Evolutionary conservation across 2,329 filamentous ascomycete genomes (phyloP).

Genomic region (Celoporthe dispersa): DNA sequence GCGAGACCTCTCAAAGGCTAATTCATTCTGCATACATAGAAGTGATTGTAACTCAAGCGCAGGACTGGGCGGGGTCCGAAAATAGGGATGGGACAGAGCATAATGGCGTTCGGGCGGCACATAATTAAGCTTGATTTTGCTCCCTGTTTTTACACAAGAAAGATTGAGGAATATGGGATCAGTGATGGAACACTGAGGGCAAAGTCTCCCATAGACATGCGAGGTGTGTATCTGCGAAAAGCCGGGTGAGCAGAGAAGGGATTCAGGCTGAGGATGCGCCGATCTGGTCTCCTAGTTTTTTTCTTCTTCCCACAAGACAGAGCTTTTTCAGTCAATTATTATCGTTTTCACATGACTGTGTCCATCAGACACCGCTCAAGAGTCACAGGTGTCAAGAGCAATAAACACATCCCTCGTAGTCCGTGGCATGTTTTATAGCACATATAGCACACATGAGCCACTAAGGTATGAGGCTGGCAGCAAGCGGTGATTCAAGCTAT

Average conservation of each 20-base stretch:
- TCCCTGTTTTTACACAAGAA: not conserved
- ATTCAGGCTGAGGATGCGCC: too few species aligned
- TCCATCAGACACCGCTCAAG: not conserved
- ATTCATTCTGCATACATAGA: not conserved
- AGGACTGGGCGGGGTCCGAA: not conserved
- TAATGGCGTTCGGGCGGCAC: not conserved
- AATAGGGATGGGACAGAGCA: not conserved
- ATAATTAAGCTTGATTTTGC: not conserved
- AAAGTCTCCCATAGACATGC: too few species aligned
- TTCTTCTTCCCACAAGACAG: not conserved
- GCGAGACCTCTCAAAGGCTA: not conserved
- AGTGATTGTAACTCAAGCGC: not conserved
- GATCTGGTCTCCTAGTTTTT: not conserved
- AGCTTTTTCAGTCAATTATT: not conserved
- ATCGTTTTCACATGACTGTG: not conserved
- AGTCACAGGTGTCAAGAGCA: not conserved
- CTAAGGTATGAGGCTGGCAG: not conserved
- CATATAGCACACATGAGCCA: not conserved
- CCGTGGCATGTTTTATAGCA: not conserved
- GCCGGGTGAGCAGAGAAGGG: not conserved
- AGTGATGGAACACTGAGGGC: not conserved
- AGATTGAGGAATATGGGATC: not conserved
- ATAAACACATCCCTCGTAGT: not conserved
- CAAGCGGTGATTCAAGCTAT: not conserved
- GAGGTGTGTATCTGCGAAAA: too few species aligned